A percentile compares a stretch with the other conserved stretches of the same genome.
Conservation (phyloP, 176 grass and related monocot species). For the Oryza meyeriana region DNA sequence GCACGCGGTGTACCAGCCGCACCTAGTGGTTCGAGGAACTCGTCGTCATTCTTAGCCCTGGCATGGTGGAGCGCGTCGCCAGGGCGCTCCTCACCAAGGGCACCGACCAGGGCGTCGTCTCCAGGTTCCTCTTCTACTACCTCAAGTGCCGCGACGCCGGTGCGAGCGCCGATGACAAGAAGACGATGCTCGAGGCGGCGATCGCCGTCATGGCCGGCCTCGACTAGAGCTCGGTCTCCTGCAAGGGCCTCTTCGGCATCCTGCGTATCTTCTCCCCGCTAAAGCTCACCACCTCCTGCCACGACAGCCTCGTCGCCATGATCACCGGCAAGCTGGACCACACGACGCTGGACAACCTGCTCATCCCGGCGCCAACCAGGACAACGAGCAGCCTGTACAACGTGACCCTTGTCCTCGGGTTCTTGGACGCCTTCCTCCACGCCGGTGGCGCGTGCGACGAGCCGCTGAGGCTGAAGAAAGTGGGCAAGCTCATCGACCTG, state of each 20-base stretch:
- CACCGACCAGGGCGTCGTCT: constrained; percentile 56
- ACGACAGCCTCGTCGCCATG: constrained; percentile 60
- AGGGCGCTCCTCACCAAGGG: constrained; percentile 50
- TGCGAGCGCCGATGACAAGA: constrained; percentile 48
- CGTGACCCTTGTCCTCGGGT: constrained; percentile 63
- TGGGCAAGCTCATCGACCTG: constrained; percentile 61
- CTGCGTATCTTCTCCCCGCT: constrained; percentile 59
- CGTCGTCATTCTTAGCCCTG: constrained; percentile 28
- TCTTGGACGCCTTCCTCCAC: constrained; percentile 63
- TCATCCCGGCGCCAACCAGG: constrained; percentile 54
- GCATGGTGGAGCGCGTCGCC: constrained; percentile 55
- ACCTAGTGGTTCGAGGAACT: constrained; percentile 99
- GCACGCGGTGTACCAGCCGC: constrained; percentile 46
- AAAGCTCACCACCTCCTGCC: constrained; percentile 39
- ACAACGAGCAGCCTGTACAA: constrained; percentile 61
- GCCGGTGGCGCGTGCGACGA: constrained; percentile 7
- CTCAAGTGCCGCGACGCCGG: constrained; percentile 54
- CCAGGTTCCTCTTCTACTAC: constrained; percentile 82
- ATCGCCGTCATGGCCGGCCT: constrained; percentile 53
- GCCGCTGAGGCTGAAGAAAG: constrained; percentile 55
- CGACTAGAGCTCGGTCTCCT: constrained; percentile 57
- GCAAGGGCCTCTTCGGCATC: constrained; percentile 84
- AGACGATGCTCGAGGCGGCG: constrained; percentile 42
- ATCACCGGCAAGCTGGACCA: constrained; percentile 80
- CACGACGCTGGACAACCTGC: constrained; percentile 81